Evolutionary conservation across 2,329 filamentous ascomycete species (phyloP), one percentile per base, ranked within the genome.

Genomic region (Scytalidium lignicola): DNA sequence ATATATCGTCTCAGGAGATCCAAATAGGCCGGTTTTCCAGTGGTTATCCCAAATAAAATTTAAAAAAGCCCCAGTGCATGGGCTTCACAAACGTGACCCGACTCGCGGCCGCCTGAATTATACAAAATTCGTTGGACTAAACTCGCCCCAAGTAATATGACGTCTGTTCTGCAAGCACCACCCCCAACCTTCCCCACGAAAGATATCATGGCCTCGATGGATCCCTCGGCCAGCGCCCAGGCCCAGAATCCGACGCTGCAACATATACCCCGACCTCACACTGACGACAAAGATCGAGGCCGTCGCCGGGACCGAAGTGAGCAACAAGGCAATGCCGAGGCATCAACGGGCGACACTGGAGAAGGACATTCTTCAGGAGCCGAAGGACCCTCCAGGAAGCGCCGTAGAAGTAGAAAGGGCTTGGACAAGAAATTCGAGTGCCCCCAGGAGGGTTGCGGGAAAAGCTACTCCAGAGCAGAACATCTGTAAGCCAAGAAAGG

Each of bases 381-480:
- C n/a, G 63, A 65, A 48, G 62, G 58, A 13, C 60, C 56, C 10
- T 55, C 61, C 2, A 59, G 73, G 48, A 78, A 90, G 68, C 74
- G 85, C 50, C 73, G 86, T 57, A 73, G 86, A 48, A 90, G 86
- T 68, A 80, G 87, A 55, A 90, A 90, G 66, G 86, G 85, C 2
- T 71, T 89, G 39, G 87, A 90, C 66, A 91, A 90, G 70, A 83
- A 84, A 62, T 92, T 90, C 55, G 85, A 88, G 62, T 99, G 93
- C 65, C 85, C 86, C 4, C 82, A 90, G 51, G 84, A 88, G 56
- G 89, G 86, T 37, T 99, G 93, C 62, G 91, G 90, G 39, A 99
- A 96, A 75, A 95, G 86, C 65, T 99, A 99, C 67, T 96, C 92
- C 21, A 82, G 93, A 65, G 92, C 93, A 8, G 93, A 97, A 70